These are phyloP conservation scores for Isabelozyma rhagii DNA, from an alignment of 805 yeast genomes.

Conservation along the genomic window DNA sequence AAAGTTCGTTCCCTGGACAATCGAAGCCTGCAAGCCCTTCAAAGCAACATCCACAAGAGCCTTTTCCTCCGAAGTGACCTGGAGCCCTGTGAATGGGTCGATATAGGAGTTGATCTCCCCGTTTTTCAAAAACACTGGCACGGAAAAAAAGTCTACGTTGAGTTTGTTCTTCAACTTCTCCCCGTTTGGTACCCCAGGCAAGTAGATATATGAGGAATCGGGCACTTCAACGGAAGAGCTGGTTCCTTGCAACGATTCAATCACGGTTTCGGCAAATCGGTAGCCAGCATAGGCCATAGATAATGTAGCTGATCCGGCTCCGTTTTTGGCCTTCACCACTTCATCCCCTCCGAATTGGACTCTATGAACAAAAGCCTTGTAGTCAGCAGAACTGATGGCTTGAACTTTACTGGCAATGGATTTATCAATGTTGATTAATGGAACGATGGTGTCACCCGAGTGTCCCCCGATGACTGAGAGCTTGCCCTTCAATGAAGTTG, in stretches of 20 bases:
- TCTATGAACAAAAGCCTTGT: constrained; percentile 34
- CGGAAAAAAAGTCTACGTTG: constrained; percentile 45
- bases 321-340: constrained; percentile 92
- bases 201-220: constrained; percentile 51
- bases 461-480: constrained; percentile 46
- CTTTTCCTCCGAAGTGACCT: constrained; percentile 27
- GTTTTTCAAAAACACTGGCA: constrained; percentile 41
- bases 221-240: constrained; percentile 18
- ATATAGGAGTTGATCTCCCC: constrained; percentile 36
- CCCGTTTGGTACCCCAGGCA: constrained; percentile 54
- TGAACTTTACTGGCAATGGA: constrained; percentile 10
- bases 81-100: constrained; percentile 30
- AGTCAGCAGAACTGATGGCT: constrained; percentile 9
- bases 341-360: constrained; percentile 84
- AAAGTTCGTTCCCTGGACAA: constrained; percentile 38
- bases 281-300: constrained; percentile 96
- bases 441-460: constrained; percentile 46
- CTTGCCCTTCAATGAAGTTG: constrained; percentile 33
- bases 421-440: constrained; percentile 23
- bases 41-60: constrained; percentile 35
- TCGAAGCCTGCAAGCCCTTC: constrained; percentile 36
- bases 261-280: constrained; percentile 61
- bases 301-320: constrained; percentile 91
- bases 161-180: constrained; percentile 31
- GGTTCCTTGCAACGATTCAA: constrained; percentile 27